Evolutionary conservation across 148 eudicot genomes (phyloP).

Genomic region (Gaultheria prostrata): DNA sequence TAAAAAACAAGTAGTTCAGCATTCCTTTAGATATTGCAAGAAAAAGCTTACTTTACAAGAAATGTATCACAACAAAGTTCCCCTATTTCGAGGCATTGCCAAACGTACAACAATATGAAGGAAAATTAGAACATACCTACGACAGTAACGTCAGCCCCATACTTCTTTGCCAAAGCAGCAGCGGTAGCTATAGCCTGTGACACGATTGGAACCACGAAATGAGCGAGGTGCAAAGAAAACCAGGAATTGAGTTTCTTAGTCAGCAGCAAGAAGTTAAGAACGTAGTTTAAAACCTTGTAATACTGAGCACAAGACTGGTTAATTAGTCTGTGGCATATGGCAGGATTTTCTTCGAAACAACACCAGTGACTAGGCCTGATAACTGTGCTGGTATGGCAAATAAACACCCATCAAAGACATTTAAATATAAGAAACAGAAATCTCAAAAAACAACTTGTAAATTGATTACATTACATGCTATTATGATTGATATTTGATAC

Average conservation of each 20-base stretch:
- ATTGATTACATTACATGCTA: too few species aligned
- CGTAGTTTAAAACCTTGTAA: neutral
- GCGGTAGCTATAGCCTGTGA: slow-evolving; percentile 79
- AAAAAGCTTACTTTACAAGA: slow-evolving; percentile 10
- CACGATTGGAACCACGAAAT: slow-evolving; percentile 10
- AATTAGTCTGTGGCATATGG: neutral
- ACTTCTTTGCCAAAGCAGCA: slow-evolving; percentile 92
- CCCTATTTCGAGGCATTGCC: too few species aligned
- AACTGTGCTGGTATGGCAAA: too few species aligned
- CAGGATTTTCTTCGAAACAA: neutral
- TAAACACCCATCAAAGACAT: too few species aligned
- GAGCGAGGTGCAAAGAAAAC: slow-evolving; percentile 5
- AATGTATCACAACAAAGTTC: too few species aligned
- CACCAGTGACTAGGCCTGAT: neutral
- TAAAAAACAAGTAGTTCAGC: too few species aligned
- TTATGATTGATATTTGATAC: too few species aligned
- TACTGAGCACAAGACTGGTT: neutral
- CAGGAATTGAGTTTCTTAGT: neutral
- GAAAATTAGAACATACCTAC: slow-evolving; percentile 54
- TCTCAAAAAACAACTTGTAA: too few species aligned
- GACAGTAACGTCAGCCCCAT: slow-evolving; percentile 90
- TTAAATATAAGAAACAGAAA: too few species aligned
- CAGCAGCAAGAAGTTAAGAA: neutral
- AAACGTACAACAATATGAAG: neutral
- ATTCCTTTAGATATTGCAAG: slow-evolving; percentile 9